Conservation (phyloP, 2,329 filamentous ascomycete genomes). For the Apiospora saccharicola region DNA sequence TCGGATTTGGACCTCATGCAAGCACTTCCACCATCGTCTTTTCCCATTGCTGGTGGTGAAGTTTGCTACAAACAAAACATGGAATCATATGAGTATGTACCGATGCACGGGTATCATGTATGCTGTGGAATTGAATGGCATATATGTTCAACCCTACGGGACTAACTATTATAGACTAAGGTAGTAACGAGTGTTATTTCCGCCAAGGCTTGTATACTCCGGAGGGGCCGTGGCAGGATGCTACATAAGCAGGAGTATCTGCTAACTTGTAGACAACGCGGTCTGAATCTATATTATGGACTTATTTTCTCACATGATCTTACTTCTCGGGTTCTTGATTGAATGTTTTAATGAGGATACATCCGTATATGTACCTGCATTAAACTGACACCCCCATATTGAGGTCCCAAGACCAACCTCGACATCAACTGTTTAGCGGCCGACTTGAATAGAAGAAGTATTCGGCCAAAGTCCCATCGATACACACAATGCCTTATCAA, state of each 20-base stretch:
- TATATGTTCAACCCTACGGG: not conserved
- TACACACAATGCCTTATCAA: not conserved
- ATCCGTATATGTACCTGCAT: no score
- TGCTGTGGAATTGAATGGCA: no score
- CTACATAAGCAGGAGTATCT: not conserved
- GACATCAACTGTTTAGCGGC: not conserved
- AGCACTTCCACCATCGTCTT: not conserved
- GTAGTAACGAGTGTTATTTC: not conserved
- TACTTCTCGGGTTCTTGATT: not conserved
- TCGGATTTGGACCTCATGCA: not conserved
- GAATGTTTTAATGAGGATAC: not conserved
- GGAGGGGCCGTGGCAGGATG: not conserved
- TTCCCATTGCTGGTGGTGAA: not conserved
- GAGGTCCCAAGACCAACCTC: not conserved
- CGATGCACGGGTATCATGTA: not conserved
- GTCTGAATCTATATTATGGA: not conserved
- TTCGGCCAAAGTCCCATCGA: no score
- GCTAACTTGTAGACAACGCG: not conserved
- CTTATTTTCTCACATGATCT: not conserved
- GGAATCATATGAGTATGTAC: not conserved
- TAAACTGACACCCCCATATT: no score
- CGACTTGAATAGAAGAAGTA: no score
- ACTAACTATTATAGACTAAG: not conserved
- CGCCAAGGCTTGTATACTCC: slow-evolving; percentile 4
- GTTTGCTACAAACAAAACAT: not conserved